Evolutionary conservation across 306 rosid genomes (phyloP), one percentile per base, ranked within the genome.

Genomic region (Bauhinia variegata): DNA sequence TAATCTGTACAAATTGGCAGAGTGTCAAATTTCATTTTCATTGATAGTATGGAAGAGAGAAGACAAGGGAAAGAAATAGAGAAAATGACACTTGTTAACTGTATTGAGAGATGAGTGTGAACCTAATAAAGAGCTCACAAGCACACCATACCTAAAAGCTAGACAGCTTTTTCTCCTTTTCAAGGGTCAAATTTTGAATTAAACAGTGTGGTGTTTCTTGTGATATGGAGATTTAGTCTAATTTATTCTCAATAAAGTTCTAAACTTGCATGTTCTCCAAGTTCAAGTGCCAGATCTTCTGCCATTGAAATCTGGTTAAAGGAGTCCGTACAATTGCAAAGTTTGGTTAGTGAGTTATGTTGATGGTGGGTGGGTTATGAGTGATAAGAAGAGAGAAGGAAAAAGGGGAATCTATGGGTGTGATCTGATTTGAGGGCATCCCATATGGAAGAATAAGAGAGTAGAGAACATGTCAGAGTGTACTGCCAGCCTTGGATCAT

Each of bases 401-500:
- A 19, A 67, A 36, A 50, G 16, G 31, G 66, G 78, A 65, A 71
- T 78, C 74, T 65, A 33, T n/a, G 55, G 10, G 36, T 77, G 68
- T 16, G n/a, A n/a, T 70, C 15, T 47, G 52, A 64, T 57, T 49
- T 49, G 75, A 61, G 60, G 71, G 75, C 80, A 69, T 47, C 23
- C 39, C 50, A 42, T 36, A 36, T 4, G 8, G 41, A 36, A 36
- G 41, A 1, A 23, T 1, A 36, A 36, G n/a, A 36, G 41, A 36
- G 41, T 5, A 36, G 41, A 36, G 41, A 54, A 54, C 55, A 37
- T 13, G 62, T 56, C 43, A 56, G 62, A 70, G 65, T 58, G 43
- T 6, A 63, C 31, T 48, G 80, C 39, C 68, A 70, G 57, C 32
- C 4, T 64, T 49, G 63, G 81, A 70, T 71, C 59, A 70, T 70